Conservation (phyloP, 768 basidiomycete species). For the Leccinum broughii region DNA sequence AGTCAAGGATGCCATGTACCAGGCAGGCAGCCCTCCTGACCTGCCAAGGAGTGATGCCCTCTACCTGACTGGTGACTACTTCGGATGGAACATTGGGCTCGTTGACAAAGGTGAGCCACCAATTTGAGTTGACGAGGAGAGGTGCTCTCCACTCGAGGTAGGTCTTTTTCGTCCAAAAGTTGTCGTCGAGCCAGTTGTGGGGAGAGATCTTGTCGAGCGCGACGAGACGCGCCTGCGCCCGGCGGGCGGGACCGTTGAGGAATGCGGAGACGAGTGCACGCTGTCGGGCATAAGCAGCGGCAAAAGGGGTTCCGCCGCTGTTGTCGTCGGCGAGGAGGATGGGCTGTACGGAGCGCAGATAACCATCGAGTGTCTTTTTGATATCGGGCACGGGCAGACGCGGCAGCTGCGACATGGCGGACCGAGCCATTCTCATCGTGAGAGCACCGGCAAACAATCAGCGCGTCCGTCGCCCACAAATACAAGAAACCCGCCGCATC, state of each 20-base stretch:
- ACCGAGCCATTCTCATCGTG: slow-evolving; percentile 16
- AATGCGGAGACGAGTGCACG: slow-evolving; percentile 21
- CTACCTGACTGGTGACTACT: slow-evolving; percentile 26
- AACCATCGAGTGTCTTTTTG: slow-evolving; percentile 69
- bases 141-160: slow-evolving; percentile 90
- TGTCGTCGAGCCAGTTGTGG: slow-evolving; percentile 93
- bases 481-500: slow-evolving; percentile 31
- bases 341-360: slow-evolving; percentile 76
- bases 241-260: slow-evolving; percentile 10
- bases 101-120: slow-evolving; percentile 89
- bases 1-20: slow-evolving; percentile 66
- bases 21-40: slow-evolving; percentile 84
- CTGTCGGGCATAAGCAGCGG: slow-evolving; percentile 22
- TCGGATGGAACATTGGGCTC: slow-evolving; percentile 60
- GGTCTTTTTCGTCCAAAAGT: slow-evolving; percentile 85
- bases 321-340: slow-evolving; percentile 74
- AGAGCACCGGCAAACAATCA: no score
- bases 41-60: slow-evolving; percentile 77
- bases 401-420: slow-evolving; percentile 42
- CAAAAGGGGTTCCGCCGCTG: slow-evolving; percentile 52
- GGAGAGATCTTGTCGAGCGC: slow-evolving; percentile 84
- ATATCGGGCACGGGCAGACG: slow-evolving; percentile 85
- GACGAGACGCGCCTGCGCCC: slow-evolving; percentile 34
- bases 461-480: no score
- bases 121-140: slow-evolving; percentile 87